Conservation (phyloP, 768 basidiomycete genomes). For the Pleurotus djamor region DNA sequence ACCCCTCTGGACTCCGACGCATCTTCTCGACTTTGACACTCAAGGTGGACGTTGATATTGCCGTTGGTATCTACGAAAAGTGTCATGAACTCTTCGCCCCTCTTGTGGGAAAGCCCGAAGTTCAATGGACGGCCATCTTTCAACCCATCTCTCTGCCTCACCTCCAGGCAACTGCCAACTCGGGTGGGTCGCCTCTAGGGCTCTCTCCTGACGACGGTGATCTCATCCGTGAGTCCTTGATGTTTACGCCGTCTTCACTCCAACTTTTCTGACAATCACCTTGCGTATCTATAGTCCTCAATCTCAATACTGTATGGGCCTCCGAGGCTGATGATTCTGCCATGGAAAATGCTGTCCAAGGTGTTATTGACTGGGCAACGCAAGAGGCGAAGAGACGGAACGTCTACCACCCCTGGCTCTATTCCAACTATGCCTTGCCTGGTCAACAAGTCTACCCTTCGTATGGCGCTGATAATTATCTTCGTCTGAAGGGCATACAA, state of each 20-base stretch:
- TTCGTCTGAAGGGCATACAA: not conserved
- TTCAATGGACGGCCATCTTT: slow-evolving; percentile 3
- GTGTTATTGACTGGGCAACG: slow-evolving; percentile 4
- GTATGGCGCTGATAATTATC: not conserved
- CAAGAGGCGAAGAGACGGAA: slow-evolving; percentile 5
- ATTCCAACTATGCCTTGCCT: slow-evolving; percentile 9
- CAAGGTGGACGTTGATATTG: slow-evolving; percentile 4
- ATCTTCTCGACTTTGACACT: slow-evolving; percentile 5
- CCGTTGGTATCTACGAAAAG: slow-evolving; percentile 3
- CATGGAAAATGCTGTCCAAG: not conserved
- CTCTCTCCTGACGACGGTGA: slow-evolving; percentile 7
- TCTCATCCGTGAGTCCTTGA: slow-evolving; percentile 8
- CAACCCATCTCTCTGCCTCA: slow-evolving; percentile 1
- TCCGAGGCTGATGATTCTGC: slow-evolving; percentile 8
- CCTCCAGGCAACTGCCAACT: not conserved
- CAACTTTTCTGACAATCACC: not conserved
- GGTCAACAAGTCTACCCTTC: slow-evolving; percentile 5
- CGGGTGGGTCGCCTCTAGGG: slow-evolving; percentile 8
- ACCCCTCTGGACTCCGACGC: not conserved
- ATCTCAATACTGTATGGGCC: slow-evolving; percentile 7
- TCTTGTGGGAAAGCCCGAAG: not conserved
- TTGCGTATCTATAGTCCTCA: not conserved
- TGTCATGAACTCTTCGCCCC: not conserved
- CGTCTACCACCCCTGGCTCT: slow-evolving; percentile 4
- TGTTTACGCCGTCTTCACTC: not conserved